Percentiles rank a stretch among this genome's conserved stretches.
These are phyloP conservation scores for Fraxinus ornus DNA, from an alignment of 305 asterid species.

Conservation along the genomic window DNA sequence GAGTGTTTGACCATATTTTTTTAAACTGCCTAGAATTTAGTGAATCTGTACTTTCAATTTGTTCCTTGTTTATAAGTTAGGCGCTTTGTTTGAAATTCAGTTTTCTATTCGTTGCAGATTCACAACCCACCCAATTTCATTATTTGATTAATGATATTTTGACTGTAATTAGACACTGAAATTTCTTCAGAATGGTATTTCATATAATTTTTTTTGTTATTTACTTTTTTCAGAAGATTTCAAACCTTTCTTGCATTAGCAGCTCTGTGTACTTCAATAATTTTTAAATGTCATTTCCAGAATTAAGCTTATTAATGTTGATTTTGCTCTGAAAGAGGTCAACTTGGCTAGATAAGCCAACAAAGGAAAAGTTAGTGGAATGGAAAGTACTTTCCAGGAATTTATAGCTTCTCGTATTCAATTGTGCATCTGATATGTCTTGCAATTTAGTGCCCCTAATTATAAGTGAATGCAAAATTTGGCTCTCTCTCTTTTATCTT, in stretches of 20 bases:
- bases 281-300: not conserved
- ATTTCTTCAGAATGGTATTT: not conserved
- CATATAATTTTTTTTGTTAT: not conserved
- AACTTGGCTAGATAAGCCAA: not conserved
- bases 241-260: not conserved
- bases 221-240: not conserved
- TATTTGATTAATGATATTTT: not conserved
- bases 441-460: not conserved
- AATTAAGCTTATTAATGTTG: not conserved
- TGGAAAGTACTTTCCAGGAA: not conserved
- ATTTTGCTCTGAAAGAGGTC: not conserved
- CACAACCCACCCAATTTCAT: not conserved
- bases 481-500: not conserved
- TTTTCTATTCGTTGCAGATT: not conserved
- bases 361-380: not conserved
- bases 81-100: not conserved
- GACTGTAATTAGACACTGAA: not conserved
- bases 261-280: not conserved
- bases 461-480: not conserved
- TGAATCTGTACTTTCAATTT: not conserved
- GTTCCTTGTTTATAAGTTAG: not conserved
- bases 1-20: not conserved
- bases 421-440: not conserved
- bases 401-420: not conserved
- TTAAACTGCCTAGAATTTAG: not conserved